Base-by-base conservation (phyloP, 2,329 filamentous ascomycete genomes). In the Pseudogymnoascus sp. region DNA sequence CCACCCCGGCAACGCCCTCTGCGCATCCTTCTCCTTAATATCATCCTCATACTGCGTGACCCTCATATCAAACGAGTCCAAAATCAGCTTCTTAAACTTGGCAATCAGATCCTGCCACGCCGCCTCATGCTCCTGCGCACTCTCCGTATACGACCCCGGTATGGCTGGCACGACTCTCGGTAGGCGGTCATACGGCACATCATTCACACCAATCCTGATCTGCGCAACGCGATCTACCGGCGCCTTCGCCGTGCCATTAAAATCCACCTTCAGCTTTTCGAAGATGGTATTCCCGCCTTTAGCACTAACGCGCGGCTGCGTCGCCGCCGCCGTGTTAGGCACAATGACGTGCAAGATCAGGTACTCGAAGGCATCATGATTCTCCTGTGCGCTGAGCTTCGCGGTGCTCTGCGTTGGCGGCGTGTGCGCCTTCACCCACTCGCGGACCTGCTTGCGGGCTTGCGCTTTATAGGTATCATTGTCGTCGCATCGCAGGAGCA, bases 21-120 rank as follows among this genome's bases (percentile, higher is more conserved):
- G 92, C 0, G 88, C 84, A 69, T 97, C 93, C 71, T 92, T 94
- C 74, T 97, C 94, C 66, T 91, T 89, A 68, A 99, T 96, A 69
- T 99, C 94, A 65, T 97, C 92, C 75, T 99, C 94, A 73, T 99
- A 99, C 70, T 97, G 93, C 18, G 84, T 86, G 1, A 99, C 94
- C 7, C 94, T 85, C 69, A 87, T 81, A 76, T 97, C 93, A 72
- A 99, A 99, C 1, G 92, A 96, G 5, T 85, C 84, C 25, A 99
- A 78, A 61, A 99, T 97, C 25, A 92, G 80, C 61, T 84, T 86
- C 77, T 97, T 97, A 70, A 97, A 83, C 74, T 95, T 96, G 62
- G 85, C 80, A 47, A 97, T 84, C 21, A 97, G 77, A 70, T 97
- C 92, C 31, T 84, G 80, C 87, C 94, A 95, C 2, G 92, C 90